Conservation (phyloP, 768 basidiomycete species). For the Asterophora parasitica region DNA sequence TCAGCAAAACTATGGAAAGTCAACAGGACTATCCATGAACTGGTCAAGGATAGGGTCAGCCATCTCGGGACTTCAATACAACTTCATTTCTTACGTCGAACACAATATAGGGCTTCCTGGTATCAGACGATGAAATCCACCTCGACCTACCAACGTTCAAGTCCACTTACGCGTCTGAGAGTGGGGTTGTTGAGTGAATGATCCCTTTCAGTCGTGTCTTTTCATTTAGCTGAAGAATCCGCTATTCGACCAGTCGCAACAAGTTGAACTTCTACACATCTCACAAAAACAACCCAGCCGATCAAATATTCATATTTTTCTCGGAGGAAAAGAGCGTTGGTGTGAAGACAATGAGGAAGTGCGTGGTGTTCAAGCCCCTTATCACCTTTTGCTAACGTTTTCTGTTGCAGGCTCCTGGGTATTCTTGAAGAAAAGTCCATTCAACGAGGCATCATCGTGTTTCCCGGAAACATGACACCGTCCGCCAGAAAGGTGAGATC, state of each 20-base stretch:
- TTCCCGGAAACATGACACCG: conserved; percentile 94
- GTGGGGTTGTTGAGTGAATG: conserved; percentile 83
- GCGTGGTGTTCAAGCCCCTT: conserved; percentile 24
- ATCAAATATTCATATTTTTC: conserved; percentile 93
- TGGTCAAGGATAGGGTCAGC: conserved; percentile 89
- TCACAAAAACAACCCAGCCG: conserved; percentile 53
- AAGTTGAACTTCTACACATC: conserved; percentile 90
- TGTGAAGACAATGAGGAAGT: conserved; percentile 98
- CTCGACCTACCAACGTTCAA: conserved; percentile 83
- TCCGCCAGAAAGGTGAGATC: conserved; percentile 83
- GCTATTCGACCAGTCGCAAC: conserved; percentile 56
- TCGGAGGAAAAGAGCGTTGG: conserved; percentile 95
- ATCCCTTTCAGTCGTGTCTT: conserved; percentile 16
- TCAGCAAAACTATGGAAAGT: conserved; percentile 93
- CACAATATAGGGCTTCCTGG: conserved; percentile 74
- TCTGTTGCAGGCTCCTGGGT: conserved; percentile 62
- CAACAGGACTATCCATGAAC: conserved; percentile 92
- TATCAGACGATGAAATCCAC: conserved; percentile 90
- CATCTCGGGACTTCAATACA: conserved; percentile 9
- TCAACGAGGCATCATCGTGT: conserved; percentile 89
- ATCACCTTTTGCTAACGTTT: conserved; percentile 8
- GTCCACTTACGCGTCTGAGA: conserved; percentile 61
- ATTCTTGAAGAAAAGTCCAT: conserved; percentile 93
- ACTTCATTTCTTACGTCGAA: conserved; percentile 21
- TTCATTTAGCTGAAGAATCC: conserved; percentile 6